Evolutionary conservation across 139 green algal genomes (phyloP), one percentile per base, ranked within the genome.

Genomic region (Haematococcus lacustris): DNA sequence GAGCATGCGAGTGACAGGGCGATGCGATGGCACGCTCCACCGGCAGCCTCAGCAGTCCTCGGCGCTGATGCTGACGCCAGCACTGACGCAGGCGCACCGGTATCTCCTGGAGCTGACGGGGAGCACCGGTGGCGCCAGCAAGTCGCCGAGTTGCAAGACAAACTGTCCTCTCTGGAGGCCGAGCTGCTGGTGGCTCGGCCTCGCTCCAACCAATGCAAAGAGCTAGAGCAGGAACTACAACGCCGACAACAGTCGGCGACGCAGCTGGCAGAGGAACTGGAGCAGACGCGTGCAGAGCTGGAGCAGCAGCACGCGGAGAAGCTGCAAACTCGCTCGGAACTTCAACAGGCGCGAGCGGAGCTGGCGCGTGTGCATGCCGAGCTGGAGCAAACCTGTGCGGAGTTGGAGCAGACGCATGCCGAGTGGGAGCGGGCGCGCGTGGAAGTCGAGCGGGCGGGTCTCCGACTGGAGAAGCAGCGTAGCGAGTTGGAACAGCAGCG

Each of bases 231-330:
- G 34, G 57, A 5, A 65, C 25, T n/a, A 33, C 61, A 30, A 41
- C 4, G 61, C 5, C 4, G 9, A 41, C 30, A 43, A 33, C 25
- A 39, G 61, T n/a, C 17, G 61, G n/a, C 5, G 37, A 43, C 73
- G 41, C 66, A 73, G 66, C 38, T 73, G 7, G 66, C 59, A 35
- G 51, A 38, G 53, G 51, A 78, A 51, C 72, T 77, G 21, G 37
- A 62, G 50, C 32, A 26, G 28, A 66, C 73, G 51, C 66, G 69
- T 38, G 51, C 73, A 53, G 66, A 70, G 21, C 39, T 43, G 3
- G 39, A 63, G 32, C 53, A 41, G 23, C 53, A 50, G 26, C 51
- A 62, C 51, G 66, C 23, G 23, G 7, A 25, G 26, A 4, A 38
- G 9, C 71, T 50, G 4, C 43, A 66, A 26, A 28, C 51, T 3